Conservation (phyloP, 306 rosid genomes). For the Quercus engelmannii region DNA sequence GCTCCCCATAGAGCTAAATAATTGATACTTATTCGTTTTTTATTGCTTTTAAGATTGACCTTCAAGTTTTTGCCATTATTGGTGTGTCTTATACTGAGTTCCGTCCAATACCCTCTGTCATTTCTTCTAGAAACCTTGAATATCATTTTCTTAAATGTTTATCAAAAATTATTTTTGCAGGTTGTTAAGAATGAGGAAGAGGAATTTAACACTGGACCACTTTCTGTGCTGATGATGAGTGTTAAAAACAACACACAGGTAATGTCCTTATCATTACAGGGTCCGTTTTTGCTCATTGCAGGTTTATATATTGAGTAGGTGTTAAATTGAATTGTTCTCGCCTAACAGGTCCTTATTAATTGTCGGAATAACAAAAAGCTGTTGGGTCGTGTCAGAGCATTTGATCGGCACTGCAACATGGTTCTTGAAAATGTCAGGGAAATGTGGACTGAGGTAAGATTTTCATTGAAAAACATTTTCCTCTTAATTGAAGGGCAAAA, state of each 20-base stretch:
- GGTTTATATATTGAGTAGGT: neutral
- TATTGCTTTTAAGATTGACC: neutral
- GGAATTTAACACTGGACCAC: conserved; percentile 90
- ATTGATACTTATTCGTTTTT: no score
- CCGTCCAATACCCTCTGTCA: neutral
- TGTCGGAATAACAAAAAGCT: conserved; percentile 90
- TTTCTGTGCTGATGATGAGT: conserved; percentile 92
- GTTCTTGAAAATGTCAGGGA: conserved; percentile 94
- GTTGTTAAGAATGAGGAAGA: conserved; percentile 69
- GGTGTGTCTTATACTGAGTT: neutral
- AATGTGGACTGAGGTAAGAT: conserved; percentile 96
- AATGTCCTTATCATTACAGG: neutral
- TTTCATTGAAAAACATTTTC: neutral
- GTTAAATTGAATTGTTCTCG: neutral
- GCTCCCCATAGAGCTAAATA: no score
- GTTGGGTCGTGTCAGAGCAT: conserved; percentile 88
- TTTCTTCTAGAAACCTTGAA: neutral
- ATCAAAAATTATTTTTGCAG: conserved; percentile 21
- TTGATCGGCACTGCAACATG: conserved; percentile 95
- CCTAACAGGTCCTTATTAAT: conserved; percentile 67
- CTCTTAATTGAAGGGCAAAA: no score
- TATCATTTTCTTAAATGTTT: neutral
- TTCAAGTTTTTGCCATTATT: neutral
- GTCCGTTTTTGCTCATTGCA: neutral
- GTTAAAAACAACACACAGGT: conserved; percentile 93